These are phyloP conservation scores for Colletotrichum sidae DNA, from an alignment of 2,329 filamentous ascomycete genomes.

Conservation along the genomic window DNA sequence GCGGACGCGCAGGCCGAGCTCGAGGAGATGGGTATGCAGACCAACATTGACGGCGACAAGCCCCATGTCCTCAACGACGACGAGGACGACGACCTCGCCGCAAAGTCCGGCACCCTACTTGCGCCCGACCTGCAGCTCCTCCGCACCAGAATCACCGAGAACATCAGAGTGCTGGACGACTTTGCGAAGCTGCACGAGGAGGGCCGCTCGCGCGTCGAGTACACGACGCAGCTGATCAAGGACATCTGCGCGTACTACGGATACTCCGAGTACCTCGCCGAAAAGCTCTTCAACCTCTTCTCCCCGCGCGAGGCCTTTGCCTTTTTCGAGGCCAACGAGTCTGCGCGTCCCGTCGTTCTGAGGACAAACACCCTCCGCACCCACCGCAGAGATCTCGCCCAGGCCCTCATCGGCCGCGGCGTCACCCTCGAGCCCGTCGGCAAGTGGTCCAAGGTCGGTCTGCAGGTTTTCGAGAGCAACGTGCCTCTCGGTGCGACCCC, in stretches of 20 bases:
- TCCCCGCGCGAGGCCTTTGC: constrained; percentile 93
- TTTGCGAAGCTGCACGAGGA: constrained; percentile 85
- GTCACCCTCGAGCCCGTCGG: constrained; percentile 96
- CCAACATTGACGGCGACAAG: constrained; percentile 87
- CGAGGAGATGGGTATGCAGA: constrained; percentile 87
- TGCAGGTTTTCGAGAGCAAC: constrained; percentile 94
- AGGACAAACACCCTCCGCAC: constrained; percentile 94
- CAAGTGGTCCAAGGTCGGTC: constrained; percentile 98
- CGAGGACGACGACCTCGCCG: constrained; percentile 69
- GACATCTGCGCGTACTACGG: constrained; percentile 98
- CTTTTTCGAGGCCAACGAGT: constrained; percentile 99
- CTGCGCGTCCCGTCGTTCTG: constrained; percentile 91
- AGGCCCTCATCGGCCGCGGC: constrained; percentile 93
- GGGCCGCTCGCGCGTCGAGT: constrained; percentile 86
- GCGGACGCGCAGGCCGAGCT: constrained; percentile 88
- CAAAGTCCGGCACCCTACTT: constrained; percentile 72
- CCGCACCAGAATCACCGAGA: constrained; percentile 90
- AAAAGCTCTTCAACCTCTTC: constrained; percentile 95
- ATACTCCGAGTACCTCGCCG: constrained; percentile 93
- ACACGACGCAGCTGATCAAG: constrained; percentile 85
- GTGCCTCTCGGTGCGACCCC: constrained; percentile 91
- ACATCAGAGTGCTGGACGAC: constrained; percentile 89
- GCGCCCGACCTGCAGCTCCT: constrained; percentile 92
- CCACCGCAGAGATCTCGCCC: constrained; percentile 82
- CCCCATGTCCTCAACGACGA: constrained; percentile 74